phyloP scores from a whole-genome alignment of 1,284 basidiomycete genomes.

The Xerocomus amazonicus region DNA sequence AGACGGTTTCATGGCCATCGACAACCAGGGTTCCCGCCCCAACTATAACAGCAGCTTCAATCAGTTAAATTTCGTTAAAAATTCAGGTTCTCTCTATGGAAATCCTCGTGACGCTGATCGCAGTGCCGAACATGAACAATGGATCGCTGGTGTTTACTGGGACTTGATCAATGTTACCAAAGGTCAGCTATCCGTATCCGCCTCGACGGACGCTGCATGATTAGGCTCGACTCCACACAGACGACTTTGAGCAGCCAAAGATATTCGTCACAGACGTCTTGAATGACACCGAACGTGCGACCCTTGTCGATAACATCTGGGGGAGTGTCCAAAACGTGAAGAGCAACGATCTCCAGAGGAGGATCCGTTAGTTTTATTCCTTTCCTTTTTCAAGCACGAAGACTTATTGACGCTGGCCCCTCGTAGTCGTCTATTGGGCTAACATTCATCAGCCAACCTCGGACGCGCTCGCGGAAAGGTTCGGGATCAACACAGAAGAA shows the following conservation, averaged over 20 bases:
- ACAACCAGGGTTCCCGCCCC: conserved; percentile 79
- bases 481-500: no score
- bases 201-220: not conserved
- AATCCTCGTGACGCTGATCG: conserved; percentile 34
- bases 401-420: no score
- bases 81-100: conserved; percentile 36
- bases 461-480: no score
- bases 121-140: conserved; percentile 65
- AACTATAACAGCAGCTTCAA: conserved; percentile 80
- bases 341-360: conserved; percentile 59
- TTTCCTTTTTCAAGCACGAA: no score
- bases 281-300: conserved; percentile 61
- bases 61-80: conserved; percentile 52
- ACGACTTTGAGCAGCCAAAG: conserved; percentile 91
- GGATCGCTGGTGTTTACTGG: conserved; percentile 67
- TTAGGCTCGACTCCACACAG: conserved; percentile 31
- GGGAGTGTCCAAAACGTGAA: conserved; percentile 70
- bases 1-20: conserved; percentile 61
- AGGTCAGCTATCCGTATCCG: conserved; percentile 45
- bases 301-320: conserved; percentile 75
- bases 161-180: conserved; percentile 80
- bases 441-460: no score
- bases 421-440: no score
- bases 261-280: conserved; percentile 72
- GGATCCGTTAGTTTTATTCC: conserved; percentile 54